Base-by-base conservation (phyloP, 306 rosid species). In the Arachis stenosperma region DNA sequence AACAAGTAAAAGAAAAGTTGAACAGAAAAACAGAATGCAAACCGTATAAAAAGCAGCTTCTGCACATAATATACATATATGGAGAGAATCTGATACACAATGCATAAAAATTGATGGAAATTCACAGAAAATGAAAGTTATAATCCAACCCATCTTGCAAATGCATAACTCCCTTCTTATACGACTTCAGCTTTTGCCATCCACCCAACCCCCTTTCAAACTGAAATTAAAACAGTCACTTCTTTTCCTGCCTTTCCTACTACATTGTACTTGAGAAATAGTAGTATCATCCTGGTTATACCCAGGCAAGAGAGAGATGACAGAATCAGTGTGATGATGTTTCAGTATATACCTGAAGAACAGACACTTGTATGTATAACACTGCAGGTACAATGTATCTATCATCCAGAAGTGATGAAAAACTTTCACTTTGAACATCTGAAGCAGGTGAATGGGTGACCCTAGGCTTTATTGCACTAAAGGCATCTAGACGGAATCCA, bases 401-500 rank as follows among this genome's bases (percentile, higher is more conserved):
- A 65, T 89, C 92, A 63, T 91, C 97, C 71, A 91, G 72, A 14
- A 88, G 70, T 42, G 89, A 81, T 41, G 96, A 79, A 37, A 74
- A 39, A n/a, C 54, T 83, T 81, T 83, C 77, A 75, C 51, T 61
- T 40, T 17, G 78, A 70, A 77, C 76, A 80, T 91, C 82, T 37
- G 88, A 83, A 63, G 76, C 62, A 50, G 96, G 99, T 43, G 99
- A 91, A 88, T 91, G 99, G 73, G 87, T 87, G 76, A 90, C 90
- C 77, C 90, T 90, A 75, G 95, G 97, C 86, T 88, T 95, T 79
- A 95, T 90, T 66, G 93, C 96, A 59, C 89, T 79, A 50, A 84
- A 88, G 84, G 92, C 91, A 74, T 95, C 99, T 69, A 95, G 77
- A 61, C 99, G 98, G 80, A 95, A 95, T 65, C 99, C 99, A 29